Base-by-base conservation (phyloP, 345 rosid genomes). In the Mercurialis annua region DNA sequence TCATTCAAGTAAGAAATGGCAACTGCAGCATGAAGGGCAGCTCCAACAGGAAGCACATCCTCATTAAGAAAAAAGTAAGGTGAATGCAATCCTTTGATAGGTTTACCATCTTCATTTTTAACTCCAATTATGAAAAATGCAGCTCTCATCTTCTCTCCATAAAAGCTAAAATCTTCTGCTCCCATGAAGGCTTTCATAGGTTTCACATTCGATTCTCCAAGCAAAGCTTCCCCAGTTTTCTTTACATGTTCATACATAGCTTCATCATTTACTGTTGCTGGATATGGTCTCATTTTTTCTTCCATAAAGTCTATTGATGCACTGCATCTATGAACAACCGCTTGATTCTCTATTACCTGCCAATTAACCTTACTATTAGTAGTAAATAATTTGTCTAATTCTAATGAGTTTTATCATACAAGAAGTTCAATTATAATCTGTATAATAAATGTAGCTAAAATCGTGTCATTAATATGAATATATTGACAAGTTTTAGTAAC, bases 131-230 rank as follows among this genome's bases (percentile, higher is more conserved):
- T 0, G 76, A 80, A 84, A 34, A 84, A 59, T 18, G 87, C 77
- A 14, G 89, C 77, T 21, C 68, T 70, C 73, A 81, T 78, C 73
- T 74, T 77, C 67, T 83, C 59, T 10, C 83, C 65, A 64, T 74
- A 84, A 80, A 81, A 87, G 78, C 87, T 69, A 73, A 87, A 87
- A 64, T 87, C 92, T 72, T 87, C 92, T 26, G 87, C 87, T 46
- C 11, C 92, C 92, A 85, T 83, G 1, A 0, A 1, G 77, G 47
- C 6, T 7, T 83, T 78, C 26, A 46, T 0, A 14, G 73, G 69
- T 24, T 15, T 65, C 55, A 87, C 81, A 33, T 76, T 83, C n/a
- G 79, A 51, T 67, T 77, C 63, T 1, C 88, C 90, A 0, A 87
- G 71, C 77, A 85, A 12, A 62, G 54, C 62, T 52, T 65, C 72